A percentile compares a stretch with the other conserved stretches of the same genome.
Conservation (phyloP, 1,139 yeast genomes). For the Debaryomyces sp. region DNA sequence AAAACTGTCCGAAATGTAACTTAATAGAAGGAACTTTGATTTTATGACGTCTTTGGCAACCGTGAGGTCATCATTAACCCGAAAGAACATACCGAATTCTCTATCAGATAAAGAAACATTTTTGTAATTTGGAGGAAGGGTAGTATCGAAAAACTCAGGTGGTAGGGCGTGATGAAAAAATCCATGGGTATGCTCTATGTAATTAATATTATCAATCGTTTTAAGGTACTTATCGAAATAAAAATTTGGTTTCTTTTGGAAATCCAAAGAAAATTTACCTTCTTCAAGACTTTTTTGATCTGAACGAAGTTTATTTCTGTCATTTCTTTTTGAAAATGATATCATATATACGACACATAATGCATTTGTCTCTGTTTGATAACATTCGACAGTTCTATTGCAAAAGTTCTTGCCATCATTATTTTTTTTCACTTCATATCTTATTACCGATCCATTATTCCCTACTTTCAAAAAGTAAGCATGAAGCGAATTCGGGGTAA, state of each 20-base stretch:
- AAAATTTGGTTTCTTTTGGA: slow-evolving; percentile 33
- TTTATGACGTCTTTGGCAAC: slow-evolving; percentile 26
- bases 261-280: slow-evolving; percentile 17
- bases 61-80: slow-evolving; percentile 31
- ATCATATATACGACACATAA: slow-evolving; percentile 36
- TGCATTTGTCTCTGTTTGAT: slow-evolving; percentile 30
- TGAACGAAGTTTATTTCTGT: slow-evolving; percentile 11
- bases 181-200: slow-evolving; percentile 33
- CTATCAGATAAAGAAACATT: slow-evolving; percentile 17
- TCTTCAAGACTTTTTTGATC: slow-evolving; percentile 19
- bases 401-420: slow-evolving; percentile 40
- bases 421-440: slow-evolving; percentile 36
- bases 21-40: slow-evolving; percentile 23
- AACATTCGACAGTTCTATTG: slow-evolving; percentile 38
- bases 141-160: slow-evolving; percentile 24
- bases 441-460: slow-evolving; percentile 28
- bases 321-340: slow-evolving; percentile 38
- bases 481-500: slow-evolving; percentile 44
- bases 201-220: slow-evolving; percentile 28
- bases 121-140: slow-evolving; percentile 14
- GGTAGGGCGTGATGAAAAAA: slow-evolving; percentile 35
- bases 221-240: slow-evolving; percentile 35
- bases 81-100: slow-evolving; percentile 37
- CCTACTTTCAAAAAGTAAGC: slow-evolving; percentile 46
- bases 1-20: slow-evolving; percentile 20